Conservation (phyloP, 306 rosid species). For the Lathyrus sativus region DNA sequence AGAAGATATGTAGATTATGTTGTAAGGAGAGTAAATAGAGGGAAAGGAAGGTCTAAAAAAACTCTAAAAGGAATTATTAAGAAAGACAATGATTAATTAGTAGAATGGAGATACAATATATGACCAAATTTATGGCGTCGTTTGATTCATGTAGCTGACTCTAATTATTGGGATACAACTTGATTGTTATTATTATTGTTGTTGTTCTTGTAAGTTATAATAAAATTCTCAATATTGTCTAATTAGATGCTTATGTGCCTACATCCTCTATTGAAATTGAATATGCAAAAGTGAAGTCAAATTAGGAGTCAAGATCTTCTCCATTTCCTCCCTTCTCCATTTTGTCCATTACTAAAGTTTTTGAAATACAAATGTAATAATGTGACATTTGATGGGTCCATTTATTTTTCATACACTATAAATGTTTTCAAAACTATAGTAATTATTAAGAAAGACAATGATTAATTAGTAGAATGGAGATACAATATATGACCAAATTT, state of each 20-base stretch:
- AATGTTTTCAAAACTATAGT: too few species aligned
- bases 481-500: background rate
- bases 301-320: too few species aligned
- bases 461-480: background rate
- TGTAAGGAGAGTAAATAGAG: background rate
- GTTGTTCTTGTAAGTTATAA: background rate
- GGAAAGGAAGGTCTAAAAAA: background rate
- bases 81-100: background rate
- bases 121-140: background rate
- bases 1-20: background rate
- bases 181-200: background rate
- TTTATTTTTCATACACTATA: too few species aligned
- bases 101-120: background rate
- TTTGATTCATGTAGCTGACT: background rate
- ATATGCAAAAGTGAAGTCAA: background rate
- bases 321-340: too few species aligned
- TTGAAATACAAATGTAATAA: too few species aligned
- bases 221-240: conserved; percentile 1
- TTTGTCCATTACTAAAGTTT: too few species aligned
- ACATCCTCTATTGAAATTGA: conserved; percentile 20
- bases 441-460: background rate
- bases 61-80: background rate
- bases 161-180: background rate
- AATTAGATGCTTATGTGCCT: conserved; percentile 10
- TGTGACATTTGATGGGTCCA: too few species aligned